These are phyloP conservation scores for Claviceps citrina DNA, from an alignment of 2,329 filamentous ascomycete species.

Conservation along the genomic window DNA sequence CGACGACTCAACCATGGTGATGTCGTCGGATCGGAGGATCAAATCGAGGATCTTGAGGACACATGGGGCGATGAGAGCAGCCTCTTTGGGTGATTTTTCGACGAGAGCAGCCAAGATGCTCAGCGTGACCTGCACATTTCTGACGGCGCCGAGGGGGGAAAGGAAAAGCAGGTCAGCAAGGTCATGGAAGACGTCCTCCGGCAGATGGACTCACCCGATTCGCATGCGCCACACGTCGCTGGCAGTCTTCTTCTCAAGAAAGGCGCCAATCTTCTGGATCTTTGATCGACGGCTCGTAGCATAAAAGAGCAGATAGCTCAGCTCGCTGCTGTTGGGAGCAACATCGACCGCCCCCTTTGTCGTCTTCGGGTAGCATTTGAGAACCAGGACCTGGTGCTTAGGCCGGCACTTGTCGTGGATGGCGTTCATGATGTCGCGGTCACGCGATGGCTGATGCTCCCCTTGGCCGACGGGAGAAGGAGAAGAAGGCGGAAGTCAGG, in stretches of 20 bases:
- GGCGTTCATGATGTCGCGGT: slow-evolving; percentile 37
- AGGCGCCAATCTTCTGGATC: slow-evolving; percentile 87
- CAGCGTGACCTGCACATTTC: slow-evolving; percentile 87
- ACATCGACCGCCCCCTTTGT: slow-evolving; percentile 85
- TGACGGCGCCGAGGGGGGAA: slow-evolving; percentile 20
- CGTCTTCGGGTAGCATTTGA: slow-evolving; percentile 91
- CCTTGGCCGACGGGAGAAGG: neutral
- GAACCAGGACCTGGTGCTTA: slow-evolving; percentile 89
- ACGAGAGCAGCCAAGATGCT: slow-evolving; percentile 84
- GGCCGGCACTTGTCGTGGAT: slow-evolving; percentile 60
- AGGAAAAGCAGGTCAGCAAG: neutral
- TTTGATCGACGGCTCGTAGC: slow-evolving; percentile 87
- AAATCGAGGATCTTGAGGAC: slow-evolving; percentile 73
- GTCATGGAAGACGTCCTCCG: neutral
- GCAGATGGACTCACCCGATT: slow-evolving; percentile 49
- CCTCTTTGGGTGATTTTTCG: slow-evolving; percentile 80
- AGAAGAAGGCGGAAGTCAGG: neutral
- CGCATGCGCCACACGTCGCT: slow-evolving; percentile 80
- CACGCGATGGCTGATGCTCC: neutral
- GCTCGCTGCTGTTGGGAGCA: slow-evolving; percentile 89
- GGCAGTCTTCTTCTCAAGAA: slow-evolving; percentile 85
- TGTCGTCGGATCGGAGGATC: slow-evolving; percentile 71
- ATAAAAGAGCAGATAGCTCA: slow-evolving; percentile 95
- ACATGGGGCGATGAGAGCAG: slow-evolving; percentile 73
- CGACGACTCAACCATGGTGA: slow-evolving; percentile 85